phyloP scores from a whole-genome alignment of 106 monocot genomes.

The Acanthochlamys bracteata region DNA sequence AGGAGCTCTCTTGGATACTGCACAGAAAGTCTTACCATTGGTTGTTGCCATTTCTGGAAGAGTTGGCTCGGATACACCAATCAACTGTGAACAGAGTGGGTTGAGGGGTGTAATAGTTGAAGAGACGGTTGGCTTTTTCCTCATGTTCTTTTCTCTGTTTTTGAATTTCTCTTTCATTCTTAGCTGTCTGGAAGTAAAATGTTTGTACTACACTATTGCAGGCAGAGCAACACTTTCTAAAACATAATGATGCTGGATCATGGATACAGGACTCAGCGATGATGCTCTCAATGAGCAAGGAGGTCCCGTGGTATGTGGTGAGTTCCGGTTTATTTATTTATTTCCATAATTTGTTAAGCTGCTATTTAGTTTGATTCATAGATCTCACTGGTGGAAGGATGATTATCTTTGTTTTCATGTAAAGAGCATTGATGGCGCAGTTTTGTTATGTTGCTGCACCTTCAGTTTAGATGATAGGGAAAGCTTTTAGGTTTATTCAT shows the following conservation, averaged over 20 bases:
- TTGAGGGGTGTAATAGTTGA: slow-evolving; percentile 93
- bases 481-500: too few species aligned
- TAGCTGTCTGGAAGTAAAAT: not conserved
- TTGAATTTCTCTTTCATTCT: not conserved
- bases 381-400: too few species aligned
- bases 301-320: slow-evolving; percentile 96
- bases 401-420: too few species aligned
- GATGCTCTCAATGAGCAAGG: slow-evolving; percentile 82
- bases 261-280: slow-evolving; percentile 96
- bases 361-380: too few species aligned
- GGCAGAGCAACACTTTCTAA: slow-evolving; percentile 94
- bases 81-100: slow-evolving; percentile 81
- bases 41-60: slow-evolving; percentile 83
- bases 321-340: not conserved
- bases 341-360: too few species aligned
- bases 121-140: slow-evolving; percentile 53
- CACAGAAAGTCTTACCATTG: slow-evolving; percentile 72
- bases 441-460: too few species aligned
- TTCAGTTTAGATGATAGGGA: too few species aligned
- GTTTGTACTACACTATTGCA: slow-evolving; percentile 9
- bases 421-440: too few species aligned
- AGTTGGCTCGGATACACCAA: slow-evolving; percentile 84
- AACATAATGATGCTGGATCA: slow-evolving; percentile 94
- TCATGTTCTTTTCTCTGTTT: not conserved
- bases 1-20: slow-evolving; percentile 73